Conservation (phyloP, 2,329 filamentous ascomycete genomes). For the Colletotrichum melonis region DNA sequence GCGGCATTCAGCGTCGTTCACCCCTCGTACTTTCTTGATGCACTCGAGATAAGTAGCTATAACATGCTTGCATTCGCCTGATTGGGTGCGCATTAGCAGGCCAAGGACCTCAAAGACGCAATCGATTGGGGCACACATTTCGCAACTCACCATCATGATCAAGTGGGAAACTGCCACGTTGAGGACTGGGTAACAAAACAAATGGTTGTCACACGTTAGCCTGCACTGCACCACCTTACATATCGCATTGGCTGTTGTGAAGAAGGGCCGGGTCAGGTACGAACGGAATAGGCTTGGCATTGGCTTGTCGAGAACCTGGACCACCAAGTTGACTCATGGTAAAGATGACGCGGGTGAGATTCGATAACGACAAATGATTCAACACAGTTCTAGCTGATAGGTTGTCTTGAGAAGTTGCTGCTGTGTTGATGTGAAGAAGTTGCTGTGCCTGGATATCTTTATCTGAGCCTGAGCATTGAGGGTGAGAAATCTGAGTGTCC, state of each 20-base stretch:
- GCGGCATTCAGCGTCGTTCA: slow-evolving; percentile 89
- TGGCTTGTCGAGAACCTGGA: slow-evolving; percentile 73
- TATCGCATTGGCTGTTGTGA: background rate
- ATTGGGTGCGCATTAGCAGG: slow-evolving; percentile 6
- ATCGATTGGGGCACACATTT: background rate
- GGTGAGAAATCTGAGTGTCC: background rate
- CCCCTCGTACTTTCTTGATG: slow-evolving; percentile 84
- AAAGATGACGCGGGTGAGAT: background rate
- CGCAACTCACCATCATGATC: slow-evolving; percentile 80
- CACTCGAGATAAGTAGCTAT: slow-evolving; percentile 89
- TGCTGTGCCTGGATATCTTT: background rate
- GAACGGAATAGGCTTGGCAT: slow-evolving; percentile 77
- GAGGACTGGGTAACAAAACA: slow-evolving; percentile 67
- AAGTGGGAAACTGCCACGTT: slow-evolving; percentile 94
- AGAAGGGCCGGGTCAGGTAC: slow-evolving; percentile 44
- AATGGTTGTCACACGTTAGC: background rate
- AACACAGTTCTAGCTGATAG: background rate
- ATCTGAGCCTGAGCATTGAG: background rate
- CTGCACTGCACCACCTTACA: background rate
- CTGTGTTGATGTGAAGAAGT: background rate
- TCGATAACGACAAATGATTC: background rate
- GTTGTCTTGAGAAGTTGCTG: background rate
- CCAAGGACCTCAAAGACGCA: background rate
- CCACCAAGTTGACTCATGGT: slow-evolving; percentile 75
- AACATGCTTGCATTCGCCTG: slow-evolving; percentile 92